phyloP scores from a whole-genome alignment of 495 filamentous ascomycete genomes.

The Aspergillus cavernicola region DNA sequence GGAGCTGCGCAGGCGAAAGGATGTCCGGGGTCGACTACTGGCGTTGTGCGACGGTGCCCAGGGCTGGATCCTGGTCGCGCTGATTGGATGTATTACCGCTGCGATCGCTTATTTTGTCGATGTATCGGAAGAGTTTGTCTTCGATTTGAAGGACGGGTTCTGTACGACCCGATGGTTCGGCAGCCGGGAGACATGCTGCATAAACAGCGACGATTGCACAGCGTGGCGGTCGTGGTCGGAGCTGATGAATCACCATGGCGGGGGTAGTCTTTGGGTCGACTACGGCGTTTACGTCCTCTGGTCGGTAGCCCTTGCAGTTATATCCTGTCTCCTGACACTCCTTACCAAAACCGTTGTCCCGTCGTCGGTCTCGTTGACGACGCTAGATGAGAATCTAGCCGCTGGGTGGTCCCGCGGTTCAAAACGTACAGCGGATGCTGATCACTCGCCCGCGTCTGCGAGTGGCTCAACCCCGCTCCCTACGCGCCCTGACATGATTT shows the following conservation, averaged over 20 bases:
- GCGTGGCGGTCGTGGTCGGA: conserved; percentile 77
- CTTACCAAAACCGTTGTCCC: conserved; percentile 89
- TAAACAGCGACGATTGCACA: conserved; percentile 57
- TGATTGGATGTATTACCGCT: conserved; percentile 87
- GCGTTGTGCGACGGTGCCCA: conserved; percentile 83
- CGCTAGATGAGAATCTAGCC: conserved; percentile 78
- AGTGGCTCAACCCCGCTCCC: conserved; percentile 27
- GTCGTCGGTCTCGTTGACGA: conserved; percentile 78
- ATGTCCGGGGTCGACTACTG: conserved; percentile 72
- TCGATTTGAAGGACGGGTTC: conserved; percentile 88
- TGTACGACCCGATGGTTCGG: conserved; percentile 69
- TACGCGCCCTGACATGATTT: conserved; percentile 68
- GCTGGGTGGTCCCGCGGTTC: conserved; percentile 45
- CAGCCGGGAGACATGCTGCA: conserved; percentile 75
- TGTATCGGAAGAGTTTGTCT: conserved; percentile 75
- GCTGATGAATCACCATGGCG: conserved; percentile 49
- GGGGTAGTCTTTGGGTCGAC: conserved; percentile 64
- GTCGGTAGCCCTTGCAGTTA: conserved; percentile 67
- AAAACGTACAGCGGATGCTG: conserved; percentile 30
- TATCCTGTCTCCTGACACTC: conserved; percentile 76
- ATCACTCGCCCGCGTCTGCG: conserved; percentile 38
- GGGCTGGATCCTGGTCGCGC: conserved; percentile 89
- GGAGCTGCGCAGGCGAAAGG: conserved; percentile 73
- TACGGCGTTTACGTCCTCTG: conserved; percentile 67
- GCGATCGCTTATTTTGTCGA: conserved; percentile 85